Percentiles rank a stretch among this genome's conserved stretches.
phyloP scores from a whole-genome alignment of 2,329 filamentous ascomycete genomes.

The Fusarium sp. region DNA sequence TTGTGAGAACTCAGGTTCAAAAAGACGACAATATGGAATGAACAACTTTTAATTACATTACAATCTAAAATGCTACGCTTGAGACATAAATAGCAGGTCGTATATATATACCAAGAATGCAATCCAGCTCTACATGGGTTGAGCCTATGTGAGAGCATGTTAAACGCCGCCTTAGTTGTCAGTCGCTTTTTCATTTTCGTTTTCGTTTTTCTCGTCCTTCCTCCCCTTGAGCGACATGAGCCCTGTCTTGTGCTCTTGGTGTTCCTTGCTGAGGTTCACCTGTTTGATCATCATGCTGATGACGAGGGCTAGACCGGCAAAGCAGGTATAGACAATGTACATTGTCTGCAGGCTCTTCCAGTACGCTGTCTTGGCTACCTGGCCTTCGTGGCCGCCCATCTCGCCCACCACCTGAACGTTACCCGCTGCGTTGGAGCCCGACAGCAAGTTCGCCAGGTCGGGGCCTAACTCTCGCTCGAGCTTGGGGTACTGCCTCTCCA shows the following conservation, averaged over 20 bases:
- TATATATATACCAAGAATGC: neutral
- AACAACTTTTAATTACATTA: neutral
- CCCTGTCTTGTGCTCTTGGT: slow-evolving; percentile 69
- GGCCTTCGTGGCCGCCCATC: slow-evolving; percentile 58
- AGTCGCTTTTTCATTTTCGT: slow-evolving; percentile 24
- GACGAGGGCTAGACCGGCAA: slow-evolving; percentile 59
- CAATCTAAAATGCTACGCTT: slow-evolving; percentile 8
- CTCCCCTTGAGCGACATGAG: slow-evolving; percentile 54
- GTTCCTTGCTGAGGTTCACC: slow-evolving; percentile 63
- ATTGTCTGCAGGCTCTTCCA: slow-evolving; percentile 63
- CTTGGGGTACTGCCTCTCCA: slow-evolving; percentile 64
- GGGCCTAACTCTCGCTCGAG: slow-evolving; percentile 63
- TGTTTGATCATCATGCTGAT: slow-evolving; percentile 60
- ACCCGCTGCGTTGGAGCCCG: slow-evolving; percentile 69
- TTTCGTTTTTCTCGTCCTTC: slow-evolving; percentile 34
- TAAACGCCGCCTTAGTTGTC: slow-evolving; percentile 15
- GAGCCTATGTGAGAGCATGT: slow-evolving; percentile 5
- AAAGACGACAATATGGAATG: neutral
- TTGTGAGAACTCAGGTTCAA: neutral
- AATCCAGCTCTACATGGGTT: neutral
- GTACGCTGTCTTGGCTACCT: slow-evolving; percentile 58
- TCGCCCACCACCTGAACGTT: slow-evolving; percentile 67
- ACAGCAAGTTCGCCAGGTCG: slow-evolving; percentile 61
- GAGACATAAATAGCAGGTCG: neutral
- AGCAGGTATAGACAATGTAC: slow-evolving; percentile 67